phyloP scores from a whole-genome alignment of 2,329 filamentous ascomycete species.

The Nannizziopsis arthrosporioides region DNA sequence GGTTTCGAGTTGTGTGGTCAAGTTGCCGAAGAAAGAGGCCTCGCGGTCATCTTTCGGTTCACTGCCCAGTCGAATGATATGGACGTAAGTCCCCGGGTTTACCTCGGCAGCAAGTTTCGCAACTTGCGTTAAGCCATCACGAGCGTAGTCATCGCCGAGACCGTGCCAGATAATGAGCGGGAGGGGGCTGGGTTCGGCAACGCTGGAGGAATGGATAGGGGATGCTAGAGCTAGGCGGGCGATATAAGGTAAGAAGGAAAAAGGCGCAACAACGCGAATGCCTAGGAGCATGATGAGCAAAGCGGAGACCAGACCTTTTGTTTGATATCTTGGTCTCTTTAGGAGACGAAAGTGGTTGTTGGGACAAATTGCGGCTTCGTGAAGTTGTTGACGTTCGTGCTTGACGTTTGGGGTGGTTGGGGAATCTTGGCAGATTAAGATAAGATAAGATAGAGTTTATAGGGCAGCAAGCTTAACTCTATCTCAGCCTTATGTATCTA shows the following conservation, averaged over 20 bases:
- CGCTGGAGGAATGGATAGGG: slow-evolving; percentile 2
- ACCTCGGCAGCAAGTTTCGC: slow-evolving; percentile 58
- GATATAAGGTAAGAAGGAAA: slow-evolving; percentile 1
- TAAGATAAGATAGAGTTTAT: too few species aligned
- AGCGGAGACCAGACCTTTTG: too few species aligned
- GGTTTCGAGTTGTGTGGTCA: slow-evolving; percentile 61
- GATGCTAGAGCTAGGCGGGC: background rate
- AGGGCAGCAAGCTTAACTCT: background rate
- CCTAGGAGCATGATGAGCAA: too few species aligned
- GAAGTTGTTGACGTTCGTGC: too few species aligned
- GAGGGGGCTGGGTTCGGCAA: slow-evolving; percentile 38
- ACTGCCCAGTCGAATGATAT: slow-evolving; percentile 62
- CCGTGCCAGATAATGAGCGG: slow-evolving; percentile 94
- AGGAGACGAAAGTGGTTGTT: too few species aligned
- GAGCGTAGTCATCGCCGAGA: slow-evolving; percentile 54
- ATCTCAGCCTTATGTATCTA: background rate
- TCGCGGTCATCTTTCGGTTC: slow-evolving; percentile 59
- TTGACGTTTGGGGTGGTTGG: too few species aligned
- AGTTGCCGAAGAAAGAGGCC: slow-evolving; percentile 82
- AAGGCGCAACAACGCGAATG: background rate
- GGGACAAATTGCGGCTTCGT: too few species aligned
- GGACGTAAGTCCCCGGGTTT: slow-evolving; percentile 74
- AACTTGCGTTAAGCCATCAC: slow-evolving; percentile 61
- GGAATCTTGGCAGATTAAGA: too few species aligned
- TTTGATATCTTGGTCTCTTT: too few species aligned